A percentile compares a stretch with the other conserved stretches of the same genome.
These are phyloP conservation scores for Pyrus bretschneideri DNA, from an alignment of 306 rosid species.

Conservation along the genomic window DNA sequence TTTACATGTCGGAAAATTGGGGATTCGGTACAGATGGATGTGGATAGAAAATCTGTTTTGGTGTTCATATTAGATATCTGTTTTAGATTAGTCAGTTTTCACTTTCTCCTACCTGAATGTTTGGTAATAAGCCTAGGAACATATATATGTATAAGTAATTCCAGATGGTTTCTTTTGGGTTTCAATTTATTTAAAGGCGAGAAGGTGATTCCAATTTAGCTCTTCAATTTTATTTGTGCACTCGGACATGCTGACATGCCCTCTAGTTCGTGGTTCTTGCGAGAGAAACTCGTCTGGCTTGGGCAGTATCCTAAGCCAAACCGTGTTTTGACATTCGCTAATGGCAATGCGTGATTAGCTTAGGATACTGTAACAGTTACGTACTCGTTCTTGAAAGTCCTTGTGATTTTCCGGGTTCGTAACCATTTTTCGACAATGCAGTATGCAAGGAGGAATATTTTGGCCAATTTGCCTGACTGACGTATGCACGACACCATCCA, in stretches of 20 bases:
- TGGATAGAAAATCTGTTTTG: conserved; percentile 12
- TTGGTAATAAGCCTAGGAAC: conserved; percentile 11
- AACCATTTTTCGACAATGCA: too few species aligned
- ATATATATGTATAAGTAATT: conserved; percentile 7
- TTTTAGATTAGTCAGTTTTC: conserved; percentile 20
- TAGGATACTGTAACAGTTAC: neutral
- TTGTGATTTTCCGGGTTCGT: too few species aligned
- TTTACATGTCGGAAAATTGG: conserved; percentile 34
- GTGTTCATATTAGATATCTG: conserved; percentile 23
- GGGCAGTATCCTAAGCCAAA: neutral
- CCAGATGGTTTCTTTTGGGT: neutral
- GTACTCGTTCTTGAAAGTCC: too few species aligned
- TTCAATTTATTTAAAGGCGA: neutral
- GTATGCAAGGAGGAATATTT: too few species aligned
- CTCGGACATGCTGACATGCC: neutral
- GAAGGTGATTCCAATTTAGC: conserved; percentile 7
- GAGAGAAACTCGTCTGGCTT: neutral
- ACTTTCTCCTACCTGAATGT: conserved; percentile 3
- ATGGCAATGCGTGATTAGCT: neutral
- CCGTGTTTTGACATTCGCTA: too few species aligned
- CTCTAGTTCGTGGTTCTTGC: neutral
- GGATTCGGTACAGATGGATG: conserved; percentile 22
- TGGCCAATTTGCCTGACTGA: neutral
- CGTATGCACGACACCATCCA: neutral
- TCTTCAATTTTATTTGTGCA: neutral